Conservation (phyloP, 257 asterid species). For the Solanum ahanhuiri region DNA sequence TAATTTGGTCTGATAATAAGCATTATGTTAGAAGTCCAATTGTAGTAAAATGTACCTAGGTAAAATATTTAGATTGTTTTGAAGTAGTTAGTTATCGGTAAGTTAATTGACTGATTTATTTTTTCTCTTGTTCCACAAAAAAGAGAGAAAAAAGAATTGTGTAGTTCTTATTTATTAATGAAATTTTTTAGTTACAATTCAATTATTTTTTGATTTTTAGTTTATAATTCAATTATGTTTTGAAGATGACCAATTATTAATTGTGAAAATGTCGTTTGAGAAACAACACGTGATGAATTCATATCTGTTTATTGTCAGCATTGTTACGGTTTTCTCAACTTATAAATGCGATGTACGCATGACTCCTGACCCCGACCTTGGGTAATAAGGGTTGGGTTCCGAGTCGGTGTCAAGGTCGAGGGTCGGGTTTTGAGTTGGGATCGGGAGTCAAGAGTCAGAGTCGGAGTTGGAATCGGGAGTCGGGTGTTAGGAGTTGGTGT, state of each 20-base stretch:
- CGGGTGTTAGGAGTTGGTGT: background rate
- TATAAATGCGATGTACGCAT: background rate
- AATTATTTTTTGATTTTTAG: background rate
- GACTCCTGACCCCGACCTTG: too few species aligned
- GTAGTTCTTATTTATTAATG: background rate
- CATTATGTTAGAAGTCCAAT: conserved; percentile 81
- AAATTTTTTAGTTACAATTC: background rate
- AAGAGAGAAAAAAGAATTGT: background rate
- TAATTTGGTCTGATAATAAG: conserved; percentile 74
- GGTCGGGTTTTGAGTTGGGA: background rate
- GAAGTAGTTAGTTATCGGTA: background rate
- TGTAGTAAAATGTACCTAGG: conserved; percentile 31
- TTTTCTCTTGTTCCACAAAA: background rate
- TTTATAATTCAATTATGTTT: background rate
- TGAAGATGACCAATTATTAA: background rate
- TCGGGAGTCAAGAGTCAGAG: background rate
- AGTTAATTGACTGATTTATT: background rate
- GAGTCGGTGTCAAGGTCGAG: background rate
- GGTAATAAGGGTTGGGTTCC: too few species aligned
- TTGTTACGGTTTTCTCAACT: background rate
- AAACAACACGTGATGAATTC: background rate
- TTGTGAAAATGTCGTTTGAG: background rate
- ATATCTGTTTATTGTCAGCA: background rate
- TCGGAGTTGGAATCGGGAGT: background rate
- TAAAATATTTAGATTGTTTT: background rate